These are phyloP conservation scores for Brassica hybrid DNA, from an alignment of 441 rosid species.

Conservation along the genomic window DNA sequence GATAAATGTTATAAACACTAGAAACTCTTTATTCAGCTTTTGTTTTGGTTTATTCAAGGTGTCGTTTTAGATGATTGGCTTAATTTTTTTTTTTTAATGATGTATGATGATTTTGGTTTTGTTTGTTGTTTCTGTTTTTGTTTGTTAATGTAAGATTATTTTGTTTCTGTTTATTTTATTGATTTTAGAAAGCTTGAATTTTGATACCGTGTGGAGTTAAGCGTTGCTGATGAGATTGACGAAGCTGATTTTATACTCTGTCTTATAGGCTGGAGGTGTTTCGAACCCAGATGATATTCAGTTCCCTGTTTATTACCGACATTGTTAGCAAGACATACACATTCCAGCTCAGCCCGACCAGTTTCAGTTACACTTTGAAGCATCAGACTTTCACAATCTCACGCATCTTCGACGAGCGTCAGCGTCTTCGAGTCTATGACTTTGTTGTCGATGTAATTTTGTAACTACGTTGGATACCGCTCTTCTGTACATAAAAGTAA, in stretches of 20 bases:
- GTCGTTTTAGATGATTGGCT: too few relatives aligned
- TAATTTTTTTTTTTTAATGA: too few relatives aligned
- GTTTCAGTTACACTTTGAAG: not conserved
- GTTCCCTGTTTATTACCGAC: not conserved
- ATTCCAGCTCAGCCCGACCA: not conserved
- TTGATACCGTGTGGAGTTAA: not conserved
- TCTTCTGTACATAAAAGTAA: not conserved
- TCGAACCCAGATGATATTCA: not conserved
- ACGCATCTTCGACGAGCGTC: not conserved
- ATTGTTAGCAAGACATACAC: too few relatives aligned
- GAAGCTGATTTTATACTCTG: not conserved
- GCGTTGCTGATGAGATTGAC: not conserved
- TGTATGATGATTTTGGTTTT: too few relatives aligned
- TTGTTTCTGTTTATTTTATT: not conserved
- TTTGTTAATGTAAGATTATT: not conserved
- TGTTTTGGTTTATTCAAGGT: too few relatives aligned
- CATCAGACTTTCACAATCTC: not conserved
- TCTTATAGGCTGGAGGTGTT: not conserved
- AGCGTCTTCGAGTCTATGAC: too few relatives aligned
- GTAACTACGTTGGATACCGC: too few relatives aligned
- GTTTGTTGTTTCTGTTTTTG: too few relatives aligned
- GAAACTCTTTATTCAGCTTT: too few relatives aligned
- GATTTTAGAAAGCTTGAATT: not conserved
- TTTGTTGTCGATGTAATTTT: too few relatives aligned
- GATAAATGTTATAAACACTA: too few relatives aligned